Evolutionary conservation across 176 grass and related monocot species (phyloP).

Genomic region (Juncus inflexus): DNA sequence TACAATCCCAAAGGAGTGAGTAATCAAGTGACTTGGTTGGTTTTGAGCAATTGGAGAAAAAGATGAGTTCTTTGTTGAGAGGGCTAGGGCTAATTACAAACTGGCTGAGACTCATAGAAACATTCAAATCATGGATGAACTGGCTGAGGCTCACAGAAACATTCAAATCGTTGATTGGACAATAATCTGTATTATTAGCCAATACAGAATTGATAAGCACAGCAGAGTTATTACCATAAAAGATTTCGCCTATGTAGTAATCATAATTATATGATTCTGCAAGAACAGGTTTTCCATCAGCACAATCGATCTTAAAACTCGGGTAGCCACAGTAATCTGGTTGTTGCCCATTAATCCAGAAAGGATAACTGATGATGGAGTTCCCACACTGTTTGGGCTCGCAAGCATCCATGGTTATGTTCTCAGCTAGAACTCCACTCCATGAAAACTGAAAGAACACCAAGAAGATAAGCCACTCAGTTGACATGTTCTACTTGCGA

Average conservation of each 20-base stretch:
- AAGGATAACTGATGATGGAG: slow-evolving; percentile 35
- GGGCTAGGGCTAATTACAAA: slow-evolving; percentile 21
- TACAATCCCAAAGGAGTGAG: background rate
- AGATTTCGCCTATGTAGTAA: slow-evolving; percentile 13
- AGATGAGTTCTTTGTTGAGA: slow-evolving; percentile 36
- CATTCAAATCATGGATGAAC: slow-evolving; percentile 28
- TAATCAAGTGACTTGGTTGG: no score
- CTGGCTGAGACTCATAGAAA: slow-evolving; percentile 24
- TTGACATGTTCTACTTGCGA: no score
- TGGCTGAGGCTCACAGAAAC: slow-evolving; percentile 30
- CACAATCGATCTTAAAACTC: slow-evolving; percentile 19
- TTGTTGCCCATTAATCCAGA: slow-evolving; percentile 38
- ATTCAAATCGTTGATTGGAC: background rate
- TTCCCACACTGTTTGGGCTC: slow-evolving; percentile 17
- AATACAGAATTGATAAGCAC: background rate
- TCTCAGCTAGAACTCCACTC: background rate
- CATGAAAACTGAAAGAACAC: background rate
- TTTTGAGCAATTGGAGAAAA: slow-evolving; percentile 33
- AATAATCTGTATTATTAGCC: background rate
- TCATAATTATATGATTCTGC: background rate
- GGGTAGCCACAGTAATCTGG: slow-evolving; percentile 26
- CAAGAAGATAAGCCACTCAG: no score
- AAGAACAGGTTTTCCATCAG: background rate
- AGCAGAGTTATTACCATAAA: slow-evolving; percentile 31
- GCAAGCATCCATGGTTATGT: slow-evolving; percentile 5